These are phyloP conservation scores for Cephaloascus fragrans DNA, from an alignment of 805 yeast species.

Conservation along the genomic window DNA sequence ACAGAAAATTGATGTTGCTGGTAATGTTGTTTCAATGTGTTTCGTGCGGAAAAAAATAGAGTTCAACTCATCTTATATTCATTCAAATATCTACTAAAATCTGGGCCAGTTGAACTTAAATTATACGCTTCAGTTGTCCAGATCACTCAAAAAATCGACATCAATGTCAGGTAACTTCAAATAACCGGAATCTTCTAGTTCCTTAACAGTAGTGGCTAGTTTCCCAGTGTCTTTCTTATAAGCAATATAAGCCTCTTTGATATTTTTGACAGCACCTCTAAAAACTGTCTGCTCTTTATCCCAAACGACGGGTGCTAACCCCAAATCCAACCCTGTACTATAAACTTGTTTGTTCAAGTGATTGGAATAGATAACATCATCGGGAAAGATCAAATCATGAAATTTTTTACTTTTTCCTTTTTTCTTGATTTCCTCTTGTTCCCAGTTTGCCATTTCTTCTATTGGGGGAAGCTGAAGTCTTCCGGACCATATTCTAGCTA, in stretches of 20 bases:
- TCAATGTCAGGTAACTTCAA: constrained; percentile 18
- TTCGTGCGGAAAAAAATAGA: too few species aligned
- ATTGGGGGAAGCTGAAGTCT: constrained; percentile 38
- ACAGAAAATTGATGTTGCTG: too few species aligned
- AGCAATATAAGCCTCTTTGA: constrained; percentile 35
- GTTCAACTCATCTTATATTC: too few species aligned
- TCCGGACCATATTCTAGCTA: constrained; percentile 54
- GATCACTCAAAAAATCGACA: not conserved
- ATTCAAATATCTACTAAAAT: too few species aligned
- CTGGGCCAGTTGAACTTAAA: too few species aligned
- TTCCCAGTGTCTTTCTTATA: constrained; percentile 27
- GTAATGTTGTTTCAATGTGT: too few species aligned
- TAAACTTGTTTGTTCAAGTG: constrained; percentile 25
- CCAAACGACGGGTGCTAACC: constrained; percentile 46
- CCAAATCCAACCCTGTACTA: constrained; percentile 27
- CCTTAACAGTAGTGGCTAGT: constrained; percentile 24
- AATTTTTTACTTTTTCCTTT: constrained; percentile 32
- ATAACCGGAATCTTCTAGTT: constrained; percentile 25
- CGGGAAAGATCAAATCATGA: constrained; percentile 46
- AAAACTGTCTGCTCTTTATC: constrained; percentile 30
- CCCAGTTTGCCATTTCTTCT: constrained; percentile 36
- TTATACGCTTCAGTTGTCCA: too few species aligned
- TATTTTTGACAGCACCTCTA: constrained; percentile 29
- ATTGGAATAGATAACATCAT: constrained; percentile 51
- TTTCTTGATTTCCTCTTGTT: constrained; percentile 20